A percentile compares a stretch with the other conserved stretches of the same genome.
Evolutionary conservation across 495 filamentous ascomycete species (phyloP).

Genomic region (Penicillium diatomitis): DNA sequence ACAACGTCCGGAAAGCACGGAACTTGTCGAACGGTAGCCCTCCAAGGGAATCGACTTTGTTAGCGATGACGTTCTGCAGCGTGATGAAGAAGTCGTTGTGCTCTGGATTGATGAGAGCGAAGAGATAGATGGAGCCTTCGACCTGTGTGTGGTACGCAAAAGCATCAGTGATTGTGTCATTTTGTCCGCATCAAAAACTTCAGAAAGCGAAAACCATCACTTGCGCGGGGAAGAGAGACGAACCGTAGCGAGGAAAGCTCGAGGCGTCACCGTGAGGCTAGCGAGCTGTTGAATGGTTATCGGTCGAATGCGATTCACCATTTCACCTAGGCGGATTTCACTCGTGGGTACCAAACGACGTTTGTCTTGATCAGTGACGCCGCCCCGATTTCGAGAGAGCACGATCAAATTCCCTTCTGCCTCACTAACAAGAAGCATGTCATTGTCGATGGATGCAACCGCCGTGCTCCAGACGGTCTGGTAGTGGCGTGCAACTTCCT

Average conservation of each 20-base stretch:
- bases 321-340: constrained; percentile 80
- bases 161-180: too few species aligned
- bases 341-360: constrained; percentile 61
- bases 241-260: constrained; percentile 86
- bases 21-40: constrained; percentile 65
- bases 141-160: constrained; percentile 39
- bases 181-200: too few species aligned
- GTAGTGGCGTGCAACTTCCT: constrained; percentile 71
- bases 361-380: constrained; percentile 65
- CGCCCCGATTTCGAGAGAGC: constrained; percentile 57
- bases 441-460: constrained; percentile 57
- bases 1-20: constrained; percentile 65
- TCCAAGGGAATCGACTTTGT: constrained; percentile 57
- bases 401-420: constrained; percentile 81
- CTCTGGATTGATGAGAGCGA: constrained; percentile 59
- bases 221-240: constrained; percentile 17
- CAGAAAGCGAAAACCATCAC: too few species aligned
- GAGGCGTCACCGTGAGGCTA: constrained; percentile 61
- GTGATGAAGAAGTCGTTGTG: constrained; percentile 74
- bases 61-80: constrained; percentile 63
- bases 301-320: constrained; percentile 75
- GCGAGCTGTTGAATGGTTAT: constrained; percentile 49
- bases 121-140: constrained; percentile 87
- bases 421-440: constrained; percentile 73
- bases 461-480: constrained; percentile 76